A percentile compares a stretch with the other conserved stretches of the same genome.
These are phyloP conservation scores for Asterophora parasitica DNA, from an alignment of 768 basidiomycete species.

Conservation along the genomic window DNA sequence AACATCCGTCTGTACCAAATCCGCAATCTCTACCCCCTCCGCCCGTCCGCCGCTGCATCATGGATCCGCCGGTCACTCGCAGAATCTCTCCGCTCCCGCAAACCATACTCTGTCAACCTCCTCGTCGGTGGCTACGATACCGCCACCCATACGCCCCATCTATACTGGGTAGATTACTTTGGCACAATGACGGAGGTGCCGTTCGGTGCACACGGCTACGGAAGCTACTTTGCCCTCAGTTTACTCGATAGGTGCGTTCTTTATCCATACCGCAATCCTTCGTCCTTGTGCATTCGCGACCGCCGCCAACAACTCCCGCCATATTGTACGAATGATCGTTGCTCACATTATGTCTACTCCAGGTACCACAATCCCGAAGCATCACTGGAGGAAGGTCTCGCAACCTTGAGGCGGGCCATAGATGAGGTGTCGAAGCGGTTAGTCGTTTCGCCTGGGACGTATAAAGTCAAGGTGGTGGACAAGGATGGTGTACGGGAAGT, in stretches of 20 bases:
- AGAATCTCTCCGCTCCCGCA: slow-evolving; percentile 80
- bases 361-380: slow-evolving; percentile 93
- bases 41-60: slow-evolving; percentile 86
- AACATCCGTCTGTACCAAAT: slow-evolving; percentile 97
- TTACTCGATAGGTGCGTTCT: slow-evolving; percentile 80
- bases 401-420: slow-evolving; percentile 79
- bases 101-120: slow-evolving; percentile 88
- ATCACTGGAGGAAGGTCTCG: slow-evolving; percentile 79
- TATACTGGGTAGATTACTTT: slow-evolving; percentile 97
- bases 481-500: slow-evolving; percentile 85
- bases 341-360: not conserved
- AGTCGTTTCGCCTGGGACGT: slow-evolving; percentile 73
- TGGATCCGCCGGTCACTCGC: slow-evolving; percentile 94
- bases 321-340: not conserved
- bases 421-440: slow-evolving; percentile 82
- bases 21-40: slow-evolving; percentile 84
- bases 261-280: not conserved
- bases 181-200: slow-evolving; percentile 87
- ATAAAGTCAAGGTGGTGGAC: slow-evolving; percentile 89
- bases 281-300: no score
- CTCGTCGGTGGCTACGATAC: slow-evolving; percentile 92
- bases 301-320: not conserved
- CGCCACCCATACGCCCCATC: slow-evolving; percentile 61
- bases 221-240: slow-evolving; percentile 86
- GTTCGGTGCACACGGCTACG: slow-evolving; percentile 95